Percentiles rank a stretch among this genome's conserved stretches.
Evolutionary conservation across 1,284 basidiomycete species (phyloP).

Genomic region (Volvariella surrecta): DNA sequence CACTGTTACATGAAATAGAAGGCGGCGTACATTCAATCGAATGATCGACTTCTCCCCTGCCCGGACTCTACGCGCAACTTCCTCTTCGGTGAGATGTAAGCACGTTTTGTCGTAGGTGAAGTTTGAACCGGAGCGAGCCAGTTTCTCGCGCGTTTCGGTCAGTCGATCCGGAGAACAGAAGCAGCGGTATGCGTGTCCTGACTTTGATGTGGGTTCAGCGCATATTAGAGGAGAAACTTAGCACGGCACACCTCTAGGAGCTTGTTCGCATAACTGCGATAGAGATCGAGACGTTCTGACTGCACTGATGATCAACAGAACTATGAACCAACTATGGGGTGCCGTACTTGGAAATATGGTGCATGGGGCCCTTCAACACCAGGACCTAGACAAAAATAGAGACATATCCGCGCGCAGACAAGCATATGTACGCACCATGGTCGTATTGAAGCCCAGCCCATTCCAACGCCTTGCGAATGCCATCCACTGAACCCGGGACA

Average conservation of each 20-base stretch:
- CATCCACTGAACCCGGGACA: conserved; percentile 80
- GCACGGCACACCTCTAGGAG: conserved; percentile 57
- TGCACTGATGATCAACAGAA: conserved; percentile 23
- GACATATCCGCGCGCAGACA: background rate
- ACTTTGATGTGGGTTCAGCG: conserved; percentile 32
- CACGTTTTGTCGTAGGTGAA: conserved; percentile 82
- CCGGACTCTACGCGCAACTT: conserved; percentile 65
- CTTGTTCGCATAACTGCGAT: conserved; percentile 64
- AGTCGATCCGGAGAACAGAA: conserved; percentile 80
- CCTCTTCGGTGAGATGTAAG: conserved; percentile 79
- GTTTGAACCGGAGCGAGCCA: conserved; percentile 65
- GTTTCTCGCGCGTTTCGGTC: conserved; percentile 52
- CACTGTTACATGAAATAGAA: conserved; percentile 10
- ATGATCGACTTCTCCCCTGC: conserved; percentile 77
- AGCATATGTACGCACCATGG: conserved; percentile 51
- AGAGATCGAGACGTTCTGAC: conserved; percentile 86
- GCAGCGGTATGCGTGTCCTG: conserved; percentile 88
- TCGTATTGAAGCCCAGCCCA: conserved; percentile 96
- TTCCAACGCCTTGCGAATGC: conserved; percentile 65
- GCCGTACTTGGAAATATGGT: conserved; percentile 74
- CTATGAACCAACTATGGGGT: background rate
- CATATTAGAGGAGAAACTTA: conserved; percentile 2
- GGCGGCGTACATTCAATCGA: conserved; percentile 70
- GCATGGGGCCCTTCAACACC: conserved; percentile 64
- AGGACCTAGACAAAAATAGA: conserved; percentile 46